Evolutionary conservation across 176 grass and related monocot species (phyloP), one percentile per base, ranked within the genome.

Genomic region (Hsuehochloa calcarea): DNA sequence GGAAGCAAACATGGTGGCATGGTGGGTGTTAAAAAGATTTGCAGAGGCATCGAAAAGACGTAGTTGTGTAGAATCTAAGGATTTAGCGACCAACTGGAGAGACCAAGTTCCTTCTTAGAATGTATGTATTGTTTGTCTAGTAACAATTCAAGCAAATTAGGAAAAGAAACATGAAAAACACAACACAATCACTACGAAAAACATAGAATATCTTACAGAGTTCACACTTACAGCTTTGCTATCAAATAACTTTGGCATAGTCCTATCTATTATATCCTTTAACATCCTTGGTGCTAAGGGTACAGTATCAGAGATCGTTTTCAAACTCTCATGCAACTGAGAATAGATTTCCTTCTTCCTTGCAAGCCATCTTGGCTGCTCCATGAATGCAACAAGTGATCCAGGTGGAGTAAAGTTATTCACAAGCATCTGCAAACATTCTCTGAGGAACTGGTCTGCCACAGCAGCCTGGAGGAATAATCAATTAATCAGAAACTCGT

Each of bases 351-450:
- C 50, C 65, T 84, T 83, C 74, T 84, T 90, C 84, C 75, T 90
- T 47, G 47, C 5, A 79, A 67, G 4, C 89, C 84, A 87, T 73
- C 8, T 2, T 61, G 67, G 80, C 7, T 62, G 11, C 26, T 83
- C 80, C 26, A 83, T 67, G 13, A 10, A 40, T 15, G 16, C 3
- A 72, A 58, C 0, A 68, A 84, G 6, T 46, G 76, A 12, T 85
- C 8, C 63, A 52, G 89, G 89, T 3, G 84, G 84, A 74, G 74
- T 74, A 22, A 90, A 90, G 75, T 90, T 90, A 64, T 87, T 87
- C 80, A 90, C 89, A 44, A 90, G 80, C 89, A 87, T 61, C 74
- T 90, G 84, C 74, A 90, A 84, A 84, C 89, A 79, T 74, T 90
- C 84, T 74, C 50, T 87, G 23, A 90, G 85, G 43, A 74, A 90